Base-by-base conservation (phyloP, 805 yeast genomes). In the Kazachstania viticola region DNA sequence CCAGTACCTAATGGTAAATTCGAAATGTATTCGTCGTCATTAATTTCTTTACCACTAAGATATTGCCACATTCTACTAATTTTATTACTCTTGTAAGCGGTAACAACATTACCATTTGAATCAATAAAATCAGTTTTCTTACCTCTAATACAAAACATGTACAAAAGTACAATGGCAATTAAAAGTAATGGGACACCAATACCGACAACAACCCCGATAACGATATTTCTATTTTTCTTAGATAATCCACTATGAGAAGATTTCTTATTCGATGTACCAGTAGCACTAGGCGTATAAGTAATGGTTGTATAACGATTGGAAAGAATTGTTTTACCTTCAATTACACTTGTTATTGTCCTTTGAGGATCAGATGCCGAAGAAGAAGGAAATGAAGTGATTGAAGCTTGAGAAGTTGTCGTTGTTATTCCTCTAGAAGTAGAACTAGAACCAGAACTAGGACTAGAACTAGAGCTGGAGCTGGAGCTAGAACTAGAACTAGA, bases 121-220 rank as follows among this genome's bases (percentile, higher is more conserved):
- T 52, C 49, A 29, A 52, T 46, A 29, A 49, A 52, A 28, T 49
- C 46, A 3, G 49, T 42, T 28, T 39, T 50, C 27, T 43, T 48
- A 9, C 48, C 32, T 38, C 40, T 40, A n/a, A 47, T 32, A 22
- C 47, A 46, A 31, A 38, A 48, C 13, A 45, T 24, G 30, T 48
- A 48, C 4, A 50, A 21, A 14, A 52, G 9, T 12, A 40, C 39
- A 9, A 32, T 12, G 3, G 36, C 24, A 2, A 36, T 37, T 5
- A 54, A 28, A 1, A 74, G 47, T 1, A 68, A 45, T 2, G 85
- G 79, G 0, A 75, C 71, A 32, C 81, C 80, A 12, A 78, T 66
- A 37, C 83, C 83, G 9, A 76, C 78, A 13, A 71, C 76, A 35
- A 74, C 73, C 19, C 84, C 84, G 35, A 75, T 65, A 17, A 76